Base-by-base conservation (phyloP, 2,329 filamentous ascomycete species). In the Juglanconis juglandina region DNA sequence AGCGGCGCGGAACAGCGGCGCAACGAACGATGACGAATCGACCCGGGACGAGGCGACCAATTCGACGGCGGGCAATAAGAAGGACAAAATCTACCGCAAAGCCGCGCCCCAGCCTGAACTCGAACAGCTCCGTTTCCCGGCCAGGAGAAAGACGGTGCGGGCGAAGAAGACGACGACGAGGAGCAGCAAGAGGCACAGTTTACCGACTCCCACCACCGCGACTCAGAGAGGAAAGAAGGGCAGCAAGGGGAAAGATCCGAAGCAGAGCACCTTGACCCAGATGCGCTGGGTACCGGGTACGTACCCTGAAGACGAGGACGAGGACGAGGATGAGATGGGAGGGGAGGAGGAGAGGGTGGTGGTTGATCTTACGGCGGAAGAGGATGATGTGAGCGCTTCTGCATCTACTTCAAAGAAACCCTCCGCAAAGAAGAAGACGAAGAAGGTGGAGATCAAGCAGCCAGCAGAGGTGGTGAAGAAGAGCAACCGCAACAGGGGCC, bases 221-320 rank as follows among this genome's bases (percentile, higher is more conserved):
- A 14, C n/a, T 4, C 32, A 13, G 24, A 37, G 9, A 8, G 49
- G 32, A 30, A 54, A n/a, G n/a, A 47, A 6, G 44, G 41, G 5
- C 17, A 17, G 11, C n/a, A 49, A 11, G 53, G 14, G 11, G 48
- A 37, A 56, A n/a, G 53, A 56, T 4, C 59, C 69, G 30, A 66
- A 64, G 37, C 73, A 75, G 63, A 69, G 68, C 49, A 75, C 72
- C 0, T 51, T 75, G 66, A 75, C 72, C 3, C 71, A 75, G 61
- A 68, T 74, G 10, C 69, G 58, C 5, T 63, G 61, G 61, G 56
- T 63, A 46, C 61, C 61, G 5, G 61, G 61, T 46, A 61, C 61
- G 9, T 63, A 34, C 32, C 55, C 39, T 8, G 61, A 60, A 9
- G 60, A 54, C 5, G 50, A 49, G 14, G 24, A 57, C 11, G 49